phyloP scores from a whole-genome alignment of 1,139 yeast species.

The Hansenula lynferdii region DNA sequence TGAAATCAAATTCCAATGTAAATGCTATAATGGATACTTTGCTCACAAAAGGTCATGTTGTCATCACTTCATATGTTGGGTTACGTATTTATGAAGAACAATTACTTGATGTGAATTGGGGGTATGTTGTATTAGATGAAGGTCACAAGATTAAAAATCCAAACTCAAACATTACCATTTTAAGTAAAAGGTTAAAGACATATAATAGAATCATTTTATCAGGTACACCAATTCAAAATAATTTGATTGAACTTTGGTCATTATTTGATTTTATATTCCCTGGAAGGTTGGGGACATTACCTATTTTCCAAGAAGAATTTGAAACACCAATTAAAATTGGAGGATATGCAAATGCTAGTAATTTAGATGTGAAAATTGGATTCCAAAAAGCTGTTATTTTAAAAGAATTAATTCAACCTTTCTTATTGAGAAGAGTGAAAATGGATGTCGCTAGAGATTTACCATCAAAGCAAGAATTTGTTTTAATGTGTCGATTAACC shows the following conservation, averaged over 20 bases:
- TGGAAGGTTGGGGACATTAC: conserved; percentile 89
- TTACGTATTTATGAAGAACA: conserved; percentile 69
- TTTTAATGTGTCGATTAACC: conserved; percentile 83
- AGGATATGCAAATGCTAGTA: conserved; percentile 96
- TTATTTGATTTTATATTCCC: conserved; percentile 93
- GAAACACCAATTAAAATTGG: conserved; percentile 92
- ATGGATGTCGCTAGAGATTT: conserved; percentile 95
- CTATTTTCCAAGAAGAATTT: conserved; percentile 90
- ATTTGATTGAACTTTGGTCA: conserved; percentile 88
- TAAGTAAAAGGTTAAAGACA: conserved; percentile 80
- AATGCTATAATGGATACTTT: conserved; percentile 28
- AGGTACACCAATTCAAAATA: conserved; percentile 96
- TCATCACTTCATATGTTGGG: conserved; percentile 92
- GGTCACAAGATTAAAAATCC: conserved; percentile 98
- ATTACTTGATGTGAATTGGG: conserved; percentile 75
- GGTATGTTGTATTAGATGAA: conserved; percentile 87
- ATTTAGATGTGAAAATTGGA: conserved; percentile 94
- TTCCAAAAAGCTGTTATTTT: conserved; percentile 92
- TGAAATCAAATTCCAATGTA: conserved; percentile 24
- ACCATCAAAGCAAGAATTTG: conserved; percentile 93
- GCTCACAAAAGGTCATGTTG: conserved; percentile 61
- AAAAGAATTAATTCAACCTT: conserved; percentile 86
- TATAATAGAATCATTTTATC: conserved; percentile 80
- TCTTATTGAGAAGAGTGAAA: conserved; percentile 78
- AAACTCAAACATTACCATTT: conserved; percentile 79